phyloP scores from a whole-genome alignment of 2,329 filamentous ascomycete species.

The Sclerotinia glacialis region DNA sequence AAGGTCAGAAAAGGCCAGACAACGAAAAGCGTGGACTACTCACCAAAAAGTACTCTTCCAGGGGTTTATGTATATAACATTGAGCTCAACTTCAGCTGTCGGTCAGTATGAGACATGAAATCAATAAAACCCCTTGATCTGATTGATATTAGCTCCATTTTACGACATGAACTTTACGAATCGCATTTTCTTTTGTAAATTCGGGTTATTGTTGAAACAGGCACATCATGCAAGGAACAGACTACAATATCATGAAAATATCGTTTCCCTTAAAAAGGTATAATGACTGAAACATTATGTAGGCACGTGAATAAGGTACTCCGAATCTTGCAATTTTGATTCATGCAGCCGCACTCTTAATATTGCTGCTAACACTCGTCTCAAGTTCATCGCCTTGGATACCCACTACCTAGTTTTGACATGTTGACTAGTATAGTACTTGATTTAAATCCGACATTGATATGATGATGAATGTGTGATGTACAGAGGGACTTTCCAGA shows the following conservation, averaged over 20 bases:
- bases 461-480: too few species aligned
- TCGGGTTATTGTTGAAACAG: background rate
- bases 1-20: background rate
- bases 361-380: too few species aligned
- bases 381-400: background rate
- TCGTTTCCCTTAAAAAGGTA: background rate
- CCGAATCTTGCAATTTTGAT: too few species aligned
- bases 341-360: too few species aligned
- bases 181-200: background rate
- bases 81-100: background rate
- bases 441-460: too few species aligned
- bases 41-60: background rate
- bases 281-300: too few species aligned
- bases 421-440: background rate
- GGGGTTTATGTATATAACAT: background rate
- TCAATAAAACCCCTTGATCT: conserved; percentile 5
- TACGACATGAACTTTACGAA: background rate
- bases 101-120: background rate
- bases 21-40: background rate
- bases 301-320: too few species aligned
- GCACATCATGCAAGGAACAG: conserved; percentile 3
- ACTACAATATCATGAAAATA: background rate
- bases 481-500: too few species aligned
- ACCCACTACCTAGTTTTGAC: background rate
- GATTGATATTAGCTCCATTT: background rate